Evolutionary conservation across 2,329 filamentous ascomycete species (phyloP).

Genomic region (Trichoderma atrobrunneum): DNA sequence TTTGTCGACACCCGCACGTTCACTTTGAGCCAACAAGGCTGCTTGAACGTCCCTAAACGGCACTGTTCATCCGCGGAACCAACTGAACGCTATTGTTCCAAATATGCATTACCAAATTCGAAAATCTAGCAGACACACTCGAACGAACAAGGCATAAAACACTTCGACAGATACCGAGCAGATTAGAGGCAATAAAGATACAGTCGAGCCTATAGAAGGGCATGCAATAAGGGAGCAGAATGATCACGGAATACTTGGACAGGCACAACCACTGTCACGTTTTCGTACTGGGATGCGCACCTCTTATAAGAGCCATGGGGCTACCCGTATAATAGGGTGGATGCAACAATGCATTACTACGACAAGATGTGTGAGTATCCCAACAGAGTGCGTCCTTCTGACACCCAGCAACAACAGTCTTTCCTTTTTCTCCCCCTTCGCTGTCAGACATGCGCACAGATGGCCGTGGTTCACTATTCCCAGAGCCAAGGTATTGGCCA

Average conservation of each 20-base stretch:
- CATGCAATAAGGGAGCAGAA: background rate
- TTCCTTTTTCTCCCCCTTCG: conserved; percentile 10
- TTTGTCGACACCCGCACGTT: background rate
- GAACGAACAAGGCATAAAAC: background rate
- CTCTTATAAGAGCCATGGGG: background rate
- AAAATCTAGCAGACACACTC: background rate
- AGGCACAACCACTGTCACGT: background rate
- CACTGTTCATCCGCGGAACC: background rate
- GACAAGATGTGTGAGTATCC: background rate
- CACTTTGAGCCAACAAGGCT: background rate
- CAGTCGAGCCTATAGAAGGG: background rate
- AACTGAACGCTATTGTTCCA: no score
- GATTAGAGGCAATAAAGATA: background rate
- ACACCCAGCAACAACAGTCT: conserved; percentile 11
- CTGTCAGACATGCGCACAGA: conserved; percentile 20
- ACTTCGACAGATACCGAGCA: background rate
- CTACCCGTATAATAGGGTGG: background rate
- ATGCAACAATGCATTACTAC: background rate
- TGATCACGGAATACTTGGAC: background rate
- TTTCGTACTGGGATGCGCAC: background rate
- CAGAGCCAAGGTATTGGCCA: background rate
- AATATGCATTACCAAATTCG: background rate
- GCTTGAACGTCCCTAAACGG: background rate
- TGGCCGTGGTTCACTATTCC: background rate
- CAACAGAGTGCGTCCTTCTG: background rate